phyloP scores from a whole-genome alignment of 2,329 filamentous ascomycete genomes.

The Corniculantispora saksenae region DNA sequence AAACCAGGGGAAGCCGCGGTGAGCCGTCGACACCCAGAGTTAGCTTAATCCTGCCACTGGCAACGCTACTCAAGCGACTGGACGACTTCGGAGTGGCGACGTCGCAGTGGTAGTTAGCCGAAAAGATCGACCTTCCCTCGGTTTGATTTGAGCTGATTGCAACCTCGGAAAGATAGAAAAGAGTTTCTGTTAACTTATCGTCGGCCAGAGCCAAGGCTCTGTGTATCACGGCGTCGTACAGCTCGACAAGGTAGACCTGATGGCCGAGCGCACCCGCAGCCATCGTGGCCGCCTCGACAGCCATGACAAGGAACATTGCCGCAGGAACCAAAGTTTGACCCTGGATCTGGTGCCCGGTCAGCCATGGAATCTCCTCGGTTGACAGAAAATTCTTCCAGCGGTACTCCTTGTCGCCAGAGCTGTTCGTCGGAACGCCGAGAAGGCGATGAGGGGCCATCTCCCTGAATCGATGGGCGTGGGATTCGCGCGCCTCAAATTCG shows the following conservation, averaged over 20 bases:
- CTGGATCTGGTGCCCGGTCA: conserved; percentile 44
- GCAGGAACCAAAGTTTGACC: conserved; percentile 43
- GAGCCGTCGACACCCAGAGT: conserved; percentile 2
- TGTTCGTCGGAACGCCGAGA: conserved; percentile 2
- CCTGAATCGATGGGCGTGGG: neutral
- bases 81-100: neutral
- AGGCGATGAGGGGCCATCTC: neutral
- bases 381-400: conserved; percentile 24
- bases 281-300: conserved; percentile 11
- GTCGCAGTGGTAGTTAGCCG: neutral
- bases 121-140: neutral
- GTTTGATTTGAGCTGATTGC: neutral
- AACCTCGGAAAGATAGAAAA: conserved; percentile 12
- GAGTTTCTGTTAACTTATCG: conserved; percentile 11
- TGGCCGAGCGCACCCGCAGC: neutral
- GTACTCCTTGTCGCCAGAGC: conserved; percentile 8
- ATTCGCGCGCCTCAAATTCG: conserved; percentile 7
- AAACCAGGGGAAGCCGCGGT: neutral
- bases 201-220: conserved; percentile 19
- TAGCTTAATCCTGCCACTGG: conserved; percentile 15
- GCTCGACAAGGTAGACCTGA: conserved; percentile 5
- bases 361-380: conserved; percentile 35
- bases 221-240: conserved; percentile 18
- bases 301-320: conserved; percentile 34
- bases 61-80: conserved; percentile 1